These are phyloP conservation scores for Brassica hybrid DNA, from an alignment of 441 rosid species.

Conservation along the genomic window DNA sequence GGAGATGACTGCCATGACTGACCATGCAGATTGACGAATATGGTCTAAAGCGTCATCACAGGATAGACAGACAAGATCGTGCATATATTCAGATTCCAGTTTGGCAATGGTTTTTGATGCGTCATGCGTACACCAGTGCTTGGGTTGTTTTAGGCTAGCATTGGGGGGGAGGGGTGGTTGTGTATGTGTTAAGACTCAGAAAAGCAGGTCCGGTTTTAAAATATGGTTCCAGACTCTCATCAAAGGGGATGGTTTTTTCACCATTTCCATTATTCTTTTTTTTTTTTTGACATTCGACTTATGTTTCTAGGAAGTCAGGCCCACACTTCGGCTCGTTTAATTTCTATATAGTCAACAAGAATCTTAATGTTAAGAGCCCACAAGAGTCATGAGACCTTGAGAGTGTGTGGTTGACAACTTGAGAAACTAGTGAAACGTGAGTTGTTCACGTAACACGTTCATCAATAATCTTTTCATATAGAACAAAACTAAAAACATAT, in stretches of 20 bases:
- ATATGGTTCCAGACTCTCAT: background rate
- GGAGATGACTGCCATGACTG: background rate
- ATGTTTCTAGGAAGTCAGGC: background rate
- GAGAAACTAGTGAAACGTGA: background rate
- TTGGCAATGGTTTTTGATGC: background rate
- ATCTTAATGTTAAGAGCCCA: background rate
- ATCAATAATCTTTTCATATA: background rate
- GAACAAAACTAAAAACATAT: too few species aligned
- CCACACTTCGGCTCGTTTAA: background rate
- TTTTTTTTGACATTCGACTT: background rate
- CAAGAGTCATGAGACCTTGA: background rate
- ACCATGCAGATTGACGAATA: background rate
- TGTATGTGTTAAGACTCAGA: too few species aligned
- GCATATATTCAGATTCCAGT: background rate
- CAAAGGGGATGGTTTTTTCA: background rate
- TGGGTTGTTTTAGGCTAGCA: background rate
- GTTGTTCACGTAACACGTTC: slow-evolving; percentile 9
- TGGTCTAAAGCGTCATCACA: background rate
- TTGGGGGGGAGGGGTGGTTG: background rate
- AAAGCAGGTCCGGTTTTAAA: too few species aligned
- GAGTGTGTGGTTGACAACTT: background rate
- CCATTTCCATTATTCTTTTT: slow-evolving; percentile 15
- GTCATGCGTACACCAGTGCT: background rate
- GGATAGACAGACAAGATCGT: background rate
- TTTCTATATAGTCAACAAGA: background rate